phyloP scores from a whole-genome alignment of 345 rosid species.

The Aquilaria sinensis region DNA sequence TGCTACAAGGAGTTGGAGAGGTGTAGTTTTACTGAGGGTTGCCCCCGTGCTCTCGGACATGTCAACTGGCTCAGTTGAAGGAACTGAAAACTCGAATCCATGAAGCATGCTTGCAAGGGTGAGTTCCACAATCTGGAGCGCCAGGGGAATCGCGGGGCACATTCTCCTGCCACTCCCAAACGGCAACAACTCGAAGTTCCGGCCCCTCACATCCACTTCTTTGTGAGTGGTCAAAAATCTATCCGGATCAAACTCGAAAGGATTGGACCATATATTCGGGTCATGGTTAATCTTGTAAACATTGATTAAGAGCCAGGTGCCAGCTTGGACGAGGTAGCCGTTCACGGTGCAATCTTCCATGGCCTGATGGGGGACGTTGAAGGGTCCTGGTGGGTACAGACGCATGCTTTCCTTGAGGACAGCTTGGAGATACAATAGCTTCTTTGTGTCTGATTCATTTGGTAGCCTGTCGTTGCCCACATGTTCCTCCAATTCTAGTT shows the following conservation, averaged over 20 bases:
- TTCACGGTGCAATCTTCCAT: constrained; percentile 21
- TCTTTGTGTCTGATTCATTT: not conserved
- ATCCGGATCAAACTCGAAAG: constrained; percentile 18
- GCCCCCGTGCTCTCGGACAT: constrained; percentile 8
- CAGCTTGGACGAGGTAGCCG: constrained; percentile 19
- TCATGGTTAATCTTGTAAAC: constrained; percentile 22
- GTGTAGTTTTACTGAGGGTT: constrained; percentile 1
- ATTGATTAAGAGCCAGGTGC: constrained; percentile 7
- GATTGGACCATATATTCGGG: constrained; percentile 19
- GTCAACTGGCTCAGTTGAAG: constrained; percentile 15
- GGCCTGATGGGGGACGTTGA: constrained; percentile 31
- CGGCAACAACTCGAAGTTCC: constrained; percentile 9
- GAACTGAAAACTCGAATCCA: constrained; percentile 14
- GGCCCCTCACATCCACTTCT: constrained; percentile 16
- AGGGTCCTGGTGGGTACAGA: constrained; percentile 27
- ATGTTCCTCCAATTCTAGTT: constrained; percentile 18
- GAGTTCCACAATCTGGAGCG: constrained; percentile 17
- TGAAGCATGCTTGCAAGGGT: constrained; percentile 21
- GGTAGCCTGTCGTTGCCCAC: not conserved
- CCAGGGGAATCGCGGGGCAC: constrained; percentile 22
- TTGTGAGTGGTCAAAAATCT: constrained; percentile 22
- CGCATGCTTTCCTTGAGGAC: constrained; percentile 16
- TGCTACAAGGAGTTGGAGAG: constrained; percentile 2
- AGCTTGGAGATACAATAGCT: constrained; percentile 19
- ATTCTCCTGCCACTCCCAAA: constrained; percentile 19